These are phyloP conservation scores for Rhamnella rubrinervis DNA, from an alignment of 331 rosid species.

Conservation along the genomic window DNA sequence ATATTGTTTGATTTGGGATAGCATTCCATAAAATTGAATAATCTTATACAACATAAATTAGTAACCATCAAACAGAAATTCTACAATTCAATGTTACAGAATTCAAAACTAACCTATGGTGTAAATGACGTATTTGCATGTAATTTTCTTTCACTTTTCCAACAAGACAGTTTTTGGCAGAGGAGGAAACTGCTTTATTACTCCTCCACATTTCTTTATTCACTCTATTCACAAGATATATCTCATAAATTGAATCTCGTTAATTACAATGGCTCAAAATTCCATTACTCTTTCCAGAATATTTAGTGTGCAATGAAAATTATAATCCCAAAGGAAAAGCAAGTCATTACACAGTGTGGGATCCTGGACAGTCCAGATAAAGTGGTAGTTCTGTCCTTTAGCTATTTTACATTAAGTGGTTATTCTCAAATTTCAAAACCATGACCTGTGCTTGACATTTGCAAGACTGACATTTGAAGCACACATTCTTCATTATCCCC, in stretches of 20 bases:
- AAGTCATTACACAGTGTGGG: background rate
- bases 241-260: background rate
- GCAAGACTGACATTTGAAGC: no score
- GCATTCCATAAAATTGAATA: background rate
- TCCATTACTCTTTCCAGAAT: background rate
- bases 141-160: background rate
- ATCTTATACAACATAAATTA: background rate
- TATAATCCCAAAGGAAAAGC: slow-evolving; percentile 6
- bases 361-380: background rate
- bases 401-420: background rate
- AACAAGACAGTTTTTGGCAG: no score
- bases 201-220: background rate
- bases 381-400: background rate
- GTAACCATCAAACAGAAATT: background rate
- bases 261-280: background rate
- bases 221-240: background rate
- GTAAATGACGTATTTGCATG: background rate
- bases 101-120: background rate
- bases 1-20: background rate
- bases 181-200: background rate
- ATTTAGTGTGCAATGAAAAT: background rate
- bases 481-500: no score
- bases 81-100: background rate
- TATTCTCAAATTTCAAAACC: background rate
- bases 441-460: background rate